These are phyloP conservation scores for Lantana camara DNA, from an alignment of 257 asterid genomes.

Conservation along the genomic window DNA sequence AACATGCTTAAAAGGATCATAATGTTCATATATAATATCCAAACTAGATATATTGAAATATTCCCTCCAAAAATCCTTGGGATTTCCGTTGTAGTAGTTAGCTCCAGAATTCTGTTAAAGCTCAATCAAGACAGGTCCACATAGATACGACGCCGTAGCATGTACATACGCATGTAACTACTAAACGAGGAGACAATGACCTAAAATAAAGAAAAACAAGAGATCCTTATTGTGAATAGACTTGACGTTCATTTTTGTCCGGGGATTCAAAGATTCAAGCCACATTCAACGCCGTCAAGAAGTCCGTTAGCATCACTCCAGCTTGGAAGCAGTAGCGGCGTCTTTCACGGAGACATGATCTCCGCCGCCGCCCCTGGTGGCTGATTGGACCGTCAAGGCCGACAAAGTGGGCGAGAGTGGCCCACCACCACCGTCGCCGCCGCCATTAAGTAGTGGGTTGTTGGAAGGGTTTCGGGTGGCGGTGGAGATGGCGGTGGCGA, in stretches of 20 bases:
- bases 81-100: too few species aligned
- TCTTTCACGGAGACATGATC: constrained; percentile 15
- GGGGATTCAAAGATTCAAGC: neutral
- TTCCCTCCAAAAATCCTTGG: too few species aligned
- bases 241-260: constrained; percentile 4
- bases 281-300: neutral
- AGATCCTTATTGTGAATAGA: neutral
- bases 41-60: too few species aligned
- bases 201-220: neutral
- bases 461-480: constrained; percentile 54
- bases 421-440: constrained; percentile 25
- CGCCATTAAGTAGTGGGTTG: constrained; percentile 23
- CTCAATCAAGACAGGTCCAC: neutral
- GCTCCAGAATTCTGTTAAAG: too few species aligned
- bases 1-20: too few species aligned
- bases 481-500: constrained; percentile 82
- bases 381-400: constrained; percentile 46
- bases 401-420: constrained; percentile 70
- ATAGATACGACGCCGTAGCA: neutral
- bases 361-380: constrained; percentile 1
- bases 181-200: neutral
- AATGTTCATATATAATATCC: too few species aligned
- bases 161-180: neutral
- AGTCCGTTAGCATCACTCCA: constrained; percentile 15
- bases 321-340: constrained; percentile 4